phyloP scores from a whole-genome alignment of 148 eudicot genomes.

The Amaranthus cruentus region DNA sequence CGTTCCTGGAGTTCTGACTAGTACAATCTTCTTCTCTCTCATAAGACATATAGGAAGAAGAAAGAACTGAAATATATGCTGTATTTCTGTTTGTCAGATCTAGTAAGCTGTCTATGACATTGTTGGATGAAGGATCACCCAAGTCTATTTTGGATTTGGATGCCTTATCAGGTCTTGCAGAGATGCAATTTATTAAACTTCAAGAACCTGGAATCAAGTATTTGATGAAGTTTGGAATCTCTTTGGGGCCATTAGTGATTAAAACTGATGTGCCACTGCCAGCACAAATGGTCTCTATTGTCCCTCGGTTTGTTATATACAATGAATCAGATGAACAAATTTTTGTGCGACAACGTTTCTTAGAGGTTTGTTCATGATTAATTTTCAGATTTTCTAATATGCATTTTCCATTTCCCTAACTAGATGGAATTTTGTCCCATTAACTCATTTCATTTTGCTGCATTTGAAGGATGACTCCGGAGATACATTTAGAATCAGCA shows the following conservation, averaged over 20 bases:
- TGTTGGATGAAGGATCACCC: constrained; percentile 59
- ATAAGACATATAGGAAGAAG: background rate
- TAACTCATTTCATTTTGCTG: constrained; percentile 5
- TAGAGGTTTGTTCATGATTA: constrained; percentile 51
- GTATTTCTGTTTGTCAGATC: constrained; percentile 43
- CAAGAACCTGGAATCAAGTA: constrained; percentile 37
- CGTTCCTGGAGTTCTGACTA: background rate
- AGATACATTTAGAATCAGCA: constrained; percentile 44
- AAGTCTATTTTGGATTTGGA: constrained; percentile 75
- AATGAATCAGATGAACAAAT: constrained; percentile 71
- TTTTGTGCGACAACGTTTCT: constrained; percentile 62
- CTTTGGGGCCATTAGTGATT: constrained; percentile 56
- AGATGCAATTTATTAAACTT: constrained; percentile 56
- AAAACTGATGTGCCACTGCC: constrained; percentile 48
- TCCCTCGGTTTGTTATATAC: constrained; percentile 64
- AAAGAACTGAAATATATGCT: constrained; percentile 13
- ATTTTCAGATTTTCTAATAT: constrained; percentile 9
- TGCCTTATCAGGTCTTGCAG: constrained; percentile 83
- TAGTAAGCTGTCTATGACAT: constrained; percentile 52
- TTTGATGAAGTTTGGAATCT: constrained; percentile 67
- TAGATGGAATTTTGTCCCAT: background rate
- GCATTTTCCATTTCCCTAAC: background rate
- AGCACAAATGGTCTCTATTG: constrained; percentile 59
- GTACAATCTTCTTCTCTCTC: background rate
- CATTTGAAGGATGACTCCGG: constrained; percentile 58